phyloP scores from a whole-genome alignment of 2,329 filamentous ascomycete species.

The Camptophora hylomeconis region DNA sequence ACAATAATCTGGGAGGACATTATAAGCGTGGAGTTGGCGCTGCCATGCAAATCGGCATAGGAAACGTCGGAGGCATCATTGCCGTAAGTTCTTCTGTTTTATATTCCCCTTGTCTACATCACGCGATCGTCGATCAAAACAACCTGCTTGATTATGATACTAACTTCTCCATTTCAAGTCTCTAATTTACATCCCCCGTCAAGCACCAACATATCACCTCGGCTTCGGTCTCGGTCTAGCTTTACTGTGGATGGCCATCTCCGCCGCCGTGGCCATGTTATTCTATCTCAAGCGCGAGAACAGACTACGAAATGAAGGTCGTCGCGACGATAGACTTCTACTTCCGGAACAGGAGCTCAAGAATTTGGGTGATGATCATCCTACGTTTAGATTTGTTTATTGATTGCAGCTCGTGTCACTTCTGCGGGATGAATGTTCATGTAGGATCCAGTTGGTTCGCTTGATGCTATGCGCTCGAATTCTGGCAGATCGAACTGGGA shows the following conservation, averaged over 20 bases:
- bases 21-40: constrained; percentile 20
- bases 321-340: constrained; percentile 17
- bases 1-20: constrained; percentile 21
- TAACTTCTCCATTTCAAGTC: constrained; percentile 18
- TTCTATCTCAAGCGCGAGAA: constrained; percentile 23
- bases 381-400: constrained; percentile 22
- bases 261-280: constrained; percentile 21
- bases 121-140: constrained; percentile 1
- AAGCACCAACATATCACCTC: constrained; percentile 24
- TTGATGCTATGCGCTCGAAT: too few species aligned
- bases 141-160: background rate
- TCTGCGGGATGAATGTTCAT: too few species aligned
- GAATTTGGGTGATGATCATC: constrained; percentile 24
- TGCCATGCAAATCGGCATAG: constrained; percentile 20
- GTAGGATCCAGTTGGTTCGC: too few species aligned
- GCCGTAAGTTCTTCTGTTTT: too few species aligned
- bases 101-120: background rate
- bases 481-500: too few species aligned
- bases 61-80: constrained; percentile 24
- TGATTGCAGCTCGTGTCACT: too few species aligned
- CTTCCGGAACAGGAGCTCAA: constrained; percentile 17
- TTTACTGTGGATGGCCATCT: constrained; percentile 24
- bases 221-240: constrained; percentile 26
- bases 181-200: constrained; percentile 27
- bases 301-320: constrained; percentile 18